phyloP scores from a whole-genome alignment of 2,329 filamentous ascomycete species.

The Aplosporella prunicola region DNA sequence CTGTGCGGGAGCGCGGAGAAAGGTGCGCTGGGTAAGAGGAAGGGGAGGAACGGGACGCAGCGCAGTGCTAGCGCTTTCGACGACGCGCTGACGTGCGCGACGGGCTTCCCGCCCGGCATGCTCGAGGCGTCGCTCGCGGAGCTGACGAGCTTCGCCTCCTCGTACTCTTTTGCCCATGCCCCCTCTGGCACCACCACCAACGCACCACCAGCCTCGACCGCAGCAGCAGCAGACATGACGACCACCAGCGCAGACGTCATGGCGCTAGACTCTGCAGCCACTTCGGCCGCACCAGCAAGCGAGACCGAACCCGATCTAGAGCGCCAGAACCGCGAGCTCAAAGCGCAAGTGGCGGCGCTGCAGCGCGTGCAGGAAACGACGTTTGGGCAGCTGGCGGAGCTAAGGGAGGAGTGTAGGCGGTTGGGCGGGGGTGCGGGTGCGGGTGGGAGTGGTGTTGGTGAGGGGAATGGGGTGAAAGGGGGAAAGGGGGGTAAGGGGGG shows the following conservation, averaged over 20 bases:
- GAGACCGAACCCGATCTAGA: conserved; percentile 1
- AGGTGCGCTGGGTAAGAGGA: conserved; percentile 16
- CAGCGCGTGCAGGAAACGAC: conserved; percentile 37
- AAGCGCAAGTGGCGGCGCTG: conserved; percentile 33
- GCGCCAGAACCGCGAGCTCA: conserved; percentile 19
- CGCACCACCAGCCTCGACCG: conserved; percentile 5
- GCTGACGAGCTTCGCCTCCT: conserved; percentile 20
- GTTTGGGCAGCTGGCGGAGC: conserved; percentile 35
- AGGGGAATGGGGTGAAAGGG: conserved; percentile 16
- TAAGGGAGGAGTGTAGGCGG: conserved; percentile 33
- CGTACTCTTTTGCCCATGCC: conserved; percentile 5
- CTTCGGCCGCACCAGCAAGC: background rate
- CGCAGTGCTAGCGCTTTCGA: conserved; percentile 31
- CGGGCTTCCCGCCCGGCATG: conserved; percentile 34
- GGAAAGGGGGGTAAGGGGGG: conserved; percentile 7
- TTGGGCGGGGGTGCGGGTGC: conserved; percentile 23
- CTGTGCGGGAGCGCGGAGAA: conserved; percentile 34
- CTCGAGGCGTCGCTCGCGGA: conserved; percentile 28
- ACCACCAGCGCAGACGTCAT: conserved; percentile 27
- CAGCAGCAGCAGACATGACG: conserved; percentile 5
- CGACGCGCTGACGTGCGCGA: conserved; percentile 33
- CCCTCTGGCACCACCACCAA: conserved; percentile 14
- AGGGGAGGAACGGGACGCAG: too few species aligned
- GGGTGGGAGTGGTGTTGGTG: background rate
- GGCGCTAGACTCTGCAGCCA: conserved; percentile 20